Percentiles rank a stretch among this genome's conserved stretches.
phyloP scores from a whole-genome alignment of 1,284 basidiomycete genomes.

The Dichomitus squalens region DNA sequence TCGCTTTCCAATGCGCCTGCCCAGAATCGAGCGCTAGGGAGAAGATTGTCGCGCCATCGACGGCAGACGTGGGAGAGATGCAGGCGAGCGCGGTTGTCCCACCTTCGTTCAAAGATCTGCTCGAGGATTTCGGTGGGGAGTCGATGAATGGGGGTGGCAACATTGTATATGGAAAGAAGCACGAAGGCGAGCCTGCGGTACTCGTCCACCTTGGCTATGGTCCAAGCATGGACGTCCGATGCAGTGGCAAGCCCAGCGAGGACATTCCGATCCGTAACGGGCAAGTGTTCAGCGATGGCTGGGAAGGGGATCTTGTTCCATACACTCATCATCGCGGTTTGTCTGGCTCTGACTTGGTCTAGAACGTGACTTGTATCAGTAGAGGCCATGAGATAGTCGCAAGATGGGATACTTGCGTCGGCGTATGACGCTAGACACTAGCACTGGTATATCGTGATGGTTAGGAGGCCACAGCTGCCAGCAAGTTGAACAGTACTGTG shows the following conservation, averaged over 20 bases:
- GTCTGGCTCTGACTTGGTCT: too few relatives aligned
- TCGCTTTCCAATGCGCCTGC: background rate
- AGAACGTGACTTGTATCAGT: too few relatives aligned
- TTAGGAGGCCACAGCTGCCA: too few relatives aligned
- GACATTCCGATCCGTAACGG: background rate
- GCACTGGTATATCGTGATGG: too few relatives aligned
- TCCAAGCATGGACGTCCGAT: background rate
- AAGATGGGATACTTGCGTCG: too few relatives aligned
- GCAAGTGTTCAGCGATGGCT: too few relatives aligned
- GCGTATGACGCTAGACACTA: too few relatives aligned
- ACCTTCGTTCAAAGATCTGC: background rate
- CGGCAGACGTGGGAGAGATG: background rate
- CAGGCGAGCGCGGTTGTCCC: background rate
- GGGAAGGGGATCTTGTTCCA: too few relatives aligned
- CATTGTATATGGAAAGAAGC: background rate
- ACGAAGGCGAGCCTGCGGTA: background rate
- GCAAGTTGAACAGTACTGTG: too few relatives aligned
- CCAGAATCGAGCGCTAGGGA: background rate
- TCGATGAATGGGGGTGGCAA: background rate
- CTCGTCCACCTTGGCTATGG: background rate
- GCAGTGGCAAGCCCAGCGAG: background rate
- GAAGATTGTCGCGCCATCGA: background rate
- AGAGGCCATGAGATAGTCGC: too few relatives aligned
- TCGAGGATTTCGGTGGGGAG: background rate
- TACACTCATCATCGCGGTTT: too few relatives aligned